phyloP scores from a whole-genome alignment of 371 early-diverging fungal species.

The Zopfochytrium polystomum region DNA sequence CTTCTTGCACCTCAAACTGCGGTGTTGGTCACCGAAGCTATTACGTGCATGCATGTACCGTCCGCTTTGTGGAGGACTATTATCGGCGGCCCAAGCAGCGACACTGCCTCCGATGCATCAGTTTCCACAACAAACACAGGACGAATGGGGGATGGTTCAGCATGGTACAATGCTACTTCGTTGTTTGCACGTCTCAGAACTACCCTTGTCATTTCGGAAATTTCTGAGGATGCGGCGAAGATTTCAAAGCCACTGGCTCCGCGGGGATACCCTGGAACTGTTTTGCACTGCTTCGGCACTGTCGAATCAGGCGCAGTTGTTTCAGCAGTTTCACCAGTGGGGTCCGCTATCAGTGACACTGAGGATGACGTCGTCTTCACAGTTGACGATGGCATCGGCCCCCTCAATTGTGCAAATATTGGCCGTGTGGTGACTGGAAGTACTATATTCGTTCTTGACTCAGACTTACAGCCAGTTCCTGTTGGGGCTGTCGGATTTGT shows the following conservation, averaged over 20 bases:
- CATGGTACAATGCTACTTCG: neutral
- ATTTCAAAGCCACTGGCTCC: neutral
- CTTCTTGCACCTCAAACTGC: neutral
- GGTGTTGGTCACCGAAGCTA: neutral
- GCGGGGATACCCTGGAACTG: neutral
- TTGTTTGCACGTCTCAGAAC: neutral
- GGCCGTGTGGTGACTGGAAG: neutral
- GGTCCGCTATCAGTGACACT: neutral
- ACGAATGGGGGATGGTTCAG: neutral
- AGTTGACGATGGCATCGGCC: neutral
- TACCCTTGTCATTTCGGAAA: neutral
- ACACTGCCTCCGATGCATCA: neutral
- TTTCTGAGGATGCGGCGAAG: slow-evolving; percentile 1
- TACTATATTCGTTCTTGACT: neutral
- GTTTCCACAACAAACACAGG: neutral
- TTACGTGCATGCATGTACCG: neutral
- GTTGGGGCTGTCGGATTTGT: neutral
- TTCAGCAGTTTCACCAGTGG: neutral
- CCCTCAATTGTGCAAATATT: neutral
- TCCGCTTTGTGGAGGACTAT: neutral
- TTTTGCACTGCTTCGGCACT: neutral
- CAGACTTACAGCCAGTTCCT: neutral
- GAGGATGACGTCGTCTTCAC: neutral
- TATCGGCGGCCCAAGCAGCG: neutral
- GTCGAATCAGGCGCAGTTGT: slow-evolving; percentile 5